Evolutionary conservation across 2,329 filamentous ascomycete species (phyloP).

Genomic region (Aulographum hederae): DNA sequence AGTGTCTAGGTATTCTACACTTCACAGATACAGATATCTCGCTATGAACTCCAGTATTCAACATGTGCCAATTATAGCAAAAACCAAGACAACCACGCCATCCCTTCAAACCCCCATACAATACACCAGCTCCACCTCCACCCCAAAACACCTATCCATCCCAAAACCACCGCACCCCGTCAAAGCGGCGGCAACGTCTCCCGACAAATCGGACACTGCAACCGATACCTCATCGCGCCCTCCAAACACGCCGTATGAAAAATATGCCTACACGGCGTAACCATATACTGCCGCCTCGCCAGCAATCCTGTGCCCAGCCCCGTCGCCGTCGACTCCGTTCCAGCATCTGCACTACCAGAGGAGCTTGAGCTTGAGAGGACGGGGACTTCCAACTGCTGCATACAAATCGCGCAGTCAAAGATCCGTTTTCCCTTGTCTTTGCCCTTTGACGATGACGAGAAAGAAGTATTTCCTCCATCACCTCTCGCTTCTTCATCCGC

Average conservation of each 20-base stretch:
- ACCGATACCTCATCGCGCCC: constrained; percentile 83
- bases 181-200: constrained; percentile 75
- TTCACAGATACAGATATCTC: no score
- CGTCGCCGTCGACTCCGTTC: constrained; percentile 19
- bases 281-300: constrained; percentile 77
- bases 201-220: constrained; percentile 91
- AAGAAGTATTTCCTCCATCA: constrained; percentile 7
- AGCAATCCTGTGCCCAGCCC: constrained; percentile 44
- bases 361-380: constrained; percentile 50
- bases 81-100: no score
- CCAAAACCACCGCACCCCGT: constrained; percentile 5
- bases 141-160: no score
- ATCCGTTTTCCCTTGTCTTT: constrained; percentile 29
- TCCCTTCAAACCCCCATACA: no score
- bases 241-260: constrained; percentile 87
- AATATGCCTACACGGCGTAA: constrained; percentile 89
- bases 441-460: constrained; percentile 11
- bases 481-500: no score
- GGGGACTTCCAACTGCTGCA: constrained; percentile 78
- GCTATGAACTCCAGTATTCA: no score
- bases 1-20: no score
- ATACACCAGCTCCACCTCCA: no score
- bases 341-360: constrained; percentile 27
- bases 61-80: no score
- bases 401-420: constrained; percentile 91